These are phyloP conservation scores for Sporothrix protearum DNA, from an alignment of 2,329 filamentous ascomycete species.

Conservation along the genomic window DNA sequence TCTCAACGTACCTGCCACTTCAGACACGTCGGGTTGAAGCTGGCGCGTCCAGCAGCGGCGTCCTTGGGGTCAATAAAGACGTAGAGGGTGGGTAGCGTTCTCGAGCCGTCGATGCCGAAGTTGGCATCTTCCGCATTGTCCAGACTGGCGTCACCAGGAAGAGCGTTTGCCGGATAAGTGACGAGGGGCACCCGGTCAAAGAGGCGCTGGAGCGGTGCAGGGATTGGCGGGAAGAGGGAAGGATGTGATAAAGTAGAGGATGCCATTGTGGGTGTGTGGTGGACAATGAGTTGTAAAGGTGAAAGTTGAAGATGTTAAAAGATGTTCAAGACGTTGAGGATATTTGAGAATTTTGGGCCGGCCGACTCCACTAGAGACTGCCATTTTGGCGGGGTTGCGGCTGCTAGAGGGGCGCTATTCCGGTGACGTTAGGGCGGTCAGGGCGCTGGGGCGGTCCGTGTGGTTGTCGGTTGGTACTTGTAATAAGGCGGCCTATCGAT, in stretches of 20 bases:
- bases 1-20: slow-evolving; percentile 82
- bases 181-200: slow-evolving; percentile 81
- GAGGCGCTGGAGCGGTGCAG: slow-evolving; percentile 71
- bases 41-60: slow-evolving; percentile 60
- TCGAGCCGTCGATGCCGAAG: slow-evolving; percentile 20
- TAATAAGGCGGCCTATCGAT: too few relatives aligned
- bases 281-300: too few relatives aligned
- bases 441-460: not conserved
- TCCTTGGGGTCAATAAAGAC: slow-evolving; percentile 69
- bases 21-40: slow-evolving; percentile 87
- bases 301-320: not conserved
- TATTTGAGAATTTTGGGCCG: not conserved
- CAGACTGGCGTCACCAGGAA: slow-evolving; percentile 53
- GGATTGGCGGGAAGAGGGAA: slow-evolving; percentile 50
- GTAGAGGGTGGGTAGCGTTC: slow-evolving; percentile 59
- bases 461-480: not conserved
- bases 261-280: not conserved
- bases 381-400: slow-evolving; percentile 7
- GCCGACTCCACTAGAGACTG: slow-evolving; percentile 7
- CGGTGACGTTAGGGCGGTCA: not conserved
- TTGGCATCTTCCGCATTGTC: not conserved
- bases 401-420: not conserved
- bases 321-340: not conserved
- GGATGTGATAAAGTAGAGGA: not conserved
- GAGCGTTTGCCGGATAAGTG: slow-evolving; percentile 69